Percentiles rank a stretch among this genome's conserved stretches.
phyloP scores from a whole-genome alignment of 2,329 filamentous ascomycete genomes.

The Fusarium annulatum region DNA sequence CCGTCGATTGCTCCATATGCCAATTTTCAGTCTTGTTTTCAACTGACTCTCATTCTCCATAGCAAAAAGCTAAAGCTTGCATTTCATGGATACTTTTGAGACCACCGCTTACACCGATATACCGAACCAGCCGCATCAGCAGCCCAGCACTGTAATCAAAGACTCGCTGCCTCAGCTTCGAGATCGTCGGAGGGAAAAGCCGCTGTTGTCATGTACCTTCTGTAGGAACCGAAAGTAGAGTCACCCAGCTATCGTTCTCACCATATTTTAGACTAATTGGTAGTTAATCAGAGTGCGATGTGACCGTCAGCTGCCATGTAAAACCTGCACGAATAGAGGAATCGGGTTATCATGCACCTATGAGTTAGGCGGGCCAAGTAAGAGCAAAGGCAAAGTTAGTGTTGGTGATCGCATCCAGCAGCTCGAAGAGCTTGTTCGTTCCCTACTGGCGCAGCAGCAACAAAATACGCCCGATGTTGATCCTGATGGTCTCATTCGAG shows the following conservation, averaged over 20 bases:
- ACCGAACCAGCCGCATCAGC: neutral
- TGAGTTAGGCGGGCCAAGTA: neutral
- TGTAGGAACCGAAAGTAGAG: neutral
- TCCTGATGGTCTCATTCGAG: neutral
- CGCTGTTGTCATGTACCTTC: neutral
- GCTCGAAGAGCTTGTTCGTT: neutral
- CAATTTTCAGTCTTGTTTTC: too few species aligned
- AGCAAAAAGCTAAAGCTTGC: accelerated
- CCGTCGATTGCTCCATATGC: neutral
- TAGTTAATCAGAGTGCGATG: neutral
- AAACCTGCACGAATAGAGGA: neutral
- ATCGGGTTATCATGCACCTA: neutral
- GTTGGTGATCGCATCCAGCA: neutral
- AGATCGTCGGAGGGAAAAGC: neutral
- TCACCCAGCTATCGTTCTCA: too few species aligned
- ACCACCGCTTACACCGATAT: neutral
- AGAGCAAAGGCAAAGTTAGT: neutral
- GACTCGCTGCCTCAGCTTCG: neutral
- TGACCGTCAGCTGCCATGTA: neutral
- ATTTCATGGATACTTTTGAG: neutral
- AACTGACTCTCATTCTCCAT: neutral
- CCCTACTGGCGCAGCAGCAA: neutral
- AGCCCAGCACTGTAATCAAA: too few species aligned
- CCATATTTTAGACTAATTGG: too few species aligned
- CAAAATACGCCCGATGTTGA: accelerated